These are phyloP conservation scores for Takakia lepidozioides DNA, from an alignment of 225 moss, liverwort and hornwort genomes.

Conservation along the genomic window DNA sequence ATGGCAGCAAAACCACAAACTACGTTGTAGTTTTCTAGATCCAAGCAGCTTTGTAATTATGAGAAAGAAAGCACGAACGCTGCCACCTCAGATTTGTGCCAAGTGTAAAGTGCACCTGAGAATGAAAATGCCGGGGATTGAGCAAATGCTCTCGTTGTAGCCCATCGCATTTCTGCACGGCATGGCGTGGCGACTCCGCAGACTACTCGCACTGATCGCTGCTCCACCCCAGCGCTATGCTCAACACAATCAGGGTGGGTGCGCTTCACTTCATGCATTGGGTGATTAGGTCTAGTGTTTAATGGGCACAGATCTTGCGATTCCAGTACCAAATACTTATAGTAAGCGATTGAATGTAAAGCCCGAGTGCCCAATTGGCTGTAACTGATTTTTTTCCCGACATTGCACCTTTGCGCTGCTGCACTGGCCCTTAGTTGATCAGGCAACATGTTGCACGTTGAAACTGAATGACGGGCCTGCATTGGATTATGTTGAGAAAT, in stretches of 20 bases:
- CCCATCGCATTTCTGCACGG: too few relatives aligned
- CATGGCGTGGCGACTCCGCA: conserved; percentile 1
- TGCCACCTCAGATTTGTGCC: too few relatives aligned
- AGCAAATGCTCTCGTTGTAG: too few relatives aligned
- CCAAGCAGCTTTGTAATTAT: too few relatives aligned
- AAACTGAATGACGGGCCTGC: not conserved
- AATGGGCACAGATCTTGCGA: not conserved
- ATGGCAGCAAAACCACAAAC: too few relatives aligned
- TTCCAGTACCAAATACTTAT: not conserved
- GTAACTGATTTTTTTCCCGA: too few relatives aligned
- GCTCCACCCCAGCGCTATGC: not conserved
- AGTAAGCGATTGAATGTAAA: not conserved
- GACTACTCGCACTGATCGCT: not conserved
- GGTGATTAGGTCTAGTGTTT: not conserved
- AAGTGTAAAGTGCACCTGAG: too few relatives aligned
- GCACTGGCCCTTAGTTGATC: not conserved
- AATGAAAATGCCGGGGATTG: too few relatives aligned
- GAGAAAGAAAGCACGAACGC: too few relatives aligned
- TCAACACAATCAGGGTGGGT: not conserved
- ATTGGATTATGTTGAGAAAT: not conserved
- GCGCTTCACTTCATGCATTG: not conserved
- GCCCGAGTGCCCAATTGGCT: too few relatives aligned
- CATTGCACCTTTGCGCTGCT: not conserved
- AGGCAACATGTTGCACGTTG: not conserved
- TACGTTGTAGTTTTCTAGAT: too few relatives aligned